A percentile compares a stretch with the other conserved stretches of the same genome.
These are phyloP conservation scores for Desmodesmus armatus DNA, from an alignment of 139 green algal genomes.

Conservation along the genomic window DNA sequence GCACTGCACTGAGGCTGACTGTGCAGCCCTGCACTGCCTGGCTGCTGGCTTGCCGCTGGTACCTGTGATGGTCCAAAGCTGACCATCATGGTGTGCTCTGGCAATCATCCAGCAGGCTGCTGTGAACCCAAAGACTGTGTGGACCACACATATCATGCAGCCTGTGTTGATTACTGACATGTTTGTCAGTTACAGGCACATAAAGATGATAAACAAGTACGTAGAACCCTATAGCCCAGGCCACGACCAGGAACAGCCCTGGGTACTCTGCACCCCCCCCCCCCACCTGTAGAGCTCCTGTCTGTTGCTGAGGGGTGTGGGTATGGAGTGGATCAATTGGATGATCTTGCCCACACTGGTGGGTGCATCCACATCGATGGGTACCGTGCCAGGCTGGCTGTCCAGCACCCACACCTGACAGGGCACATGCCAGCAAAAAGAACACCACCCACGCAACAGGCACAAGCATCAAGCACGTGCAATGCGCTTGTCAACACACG, in stretches of 20 bases:
- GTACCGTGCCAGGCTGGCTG: constrained; percentile 71
- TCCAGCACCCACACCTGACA: constrained; percentile 88
- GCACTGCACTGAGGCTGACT: no score
- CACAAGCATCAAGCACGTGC: no score
- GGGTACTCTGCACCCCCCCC: no score
- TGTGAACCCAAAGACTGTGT: background rate
- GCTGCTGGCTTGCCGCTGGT: no score
- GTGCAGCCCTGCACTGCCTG: no score
- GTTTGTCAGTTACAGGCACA: no score
- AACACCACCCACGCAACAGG: background rate
- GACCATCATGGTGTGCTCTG: no score
- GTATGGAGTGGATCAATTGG: constrained; percentile 48
- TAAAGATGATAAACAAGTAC: no score
- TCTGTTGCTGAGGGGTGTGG: constrained; percentile 66
- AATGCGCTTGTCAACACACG: no score
- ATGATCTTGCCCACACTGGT: constrained; percentile 48
- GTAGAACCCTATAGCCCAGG: background rate
- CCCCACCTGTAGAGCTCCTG: constrained; percentile 67
- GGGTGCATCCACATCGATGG: constrained; percentile 33
- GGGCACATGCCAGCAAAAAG: no score
- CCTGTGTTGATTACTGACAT: background rate
- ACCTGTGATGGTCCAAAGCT: no score
- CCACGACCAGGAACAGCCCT: constrained; percentile 31
- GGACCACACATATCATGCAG: background rate
- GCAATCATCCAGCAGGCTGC: no score